These are phyloP conservation scores for Geotrichum bryndzae DNA, from an alignment of 1,139 yeast species.

Conservation along the genomic window DNA sequence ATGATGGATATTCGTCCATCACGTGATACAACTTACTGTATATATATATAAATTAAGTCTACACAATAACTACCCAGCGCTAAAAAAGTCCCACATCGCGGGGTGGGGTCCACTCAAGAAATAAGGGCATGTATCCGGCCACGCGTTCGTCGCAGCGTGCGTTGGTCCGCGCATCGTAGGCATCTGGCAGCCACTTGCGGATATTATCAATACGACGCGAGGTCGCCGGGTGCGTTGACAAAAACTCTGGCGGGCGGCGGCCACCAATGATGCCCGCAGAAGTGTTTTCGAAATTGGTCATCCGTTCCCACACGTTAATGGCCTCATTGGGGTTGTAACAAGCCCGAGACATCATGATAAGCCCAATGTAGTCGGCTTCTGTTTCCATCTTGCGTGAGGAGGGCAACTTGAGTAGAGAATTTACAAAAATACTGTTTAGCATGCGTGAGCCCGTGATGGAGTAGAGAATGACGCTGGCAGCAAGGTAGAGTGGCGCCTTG, in stretches of 20 bases:
- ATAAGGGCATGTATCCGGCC: constrained; percentile 1
- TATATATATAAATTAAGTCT: background rate
- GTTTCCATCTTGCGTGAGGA: constrained; percentile 90
- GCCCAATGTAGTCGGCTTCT: constrained; percentile 92
- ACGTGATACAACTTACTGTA: too few relatives aligned
- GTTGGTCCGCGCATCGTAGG: constrained; percentile 35
- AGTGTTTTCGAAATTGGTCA: constrained; percentile 54
- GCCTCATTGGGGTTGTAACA: constrained; percentile 78
- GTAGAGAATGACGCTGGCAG: constrained; percentile 47
- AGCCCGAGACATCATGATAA: constrained; percentile 84
- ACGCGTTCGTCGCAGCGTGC: constrained; percentile 22
- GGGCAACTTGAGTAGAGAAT: constrained; percentile 64
- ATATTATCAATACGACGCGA: constrained; percentile 64
- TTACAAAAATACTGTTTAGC: constrained; percentile 45
- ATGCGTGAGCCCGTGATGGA: constrained; percentile 44
- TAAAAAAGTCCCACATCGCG: background rate
- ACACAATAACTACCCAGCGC: background rate
- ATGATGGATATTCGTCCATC: too few relatives aligned
- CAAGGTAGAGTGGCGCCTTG: constrained; percentile 42
- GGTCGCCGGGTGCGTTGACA: constrained; percentile 91
- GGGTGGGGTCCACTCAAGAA: constrained; percentile 12
- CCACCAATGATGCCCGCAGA: constrained; percentile 31
- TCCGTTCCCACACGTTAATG: constrained; percentile 72
- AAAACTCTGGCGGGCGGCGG: constrained; percentile 45
- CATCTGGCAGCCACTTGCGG: constrained; percentile 65